Evolutionary conservation across 1,139 yeast genomes (phyloP).

Genomic region (Pichia sp.): DNA sequence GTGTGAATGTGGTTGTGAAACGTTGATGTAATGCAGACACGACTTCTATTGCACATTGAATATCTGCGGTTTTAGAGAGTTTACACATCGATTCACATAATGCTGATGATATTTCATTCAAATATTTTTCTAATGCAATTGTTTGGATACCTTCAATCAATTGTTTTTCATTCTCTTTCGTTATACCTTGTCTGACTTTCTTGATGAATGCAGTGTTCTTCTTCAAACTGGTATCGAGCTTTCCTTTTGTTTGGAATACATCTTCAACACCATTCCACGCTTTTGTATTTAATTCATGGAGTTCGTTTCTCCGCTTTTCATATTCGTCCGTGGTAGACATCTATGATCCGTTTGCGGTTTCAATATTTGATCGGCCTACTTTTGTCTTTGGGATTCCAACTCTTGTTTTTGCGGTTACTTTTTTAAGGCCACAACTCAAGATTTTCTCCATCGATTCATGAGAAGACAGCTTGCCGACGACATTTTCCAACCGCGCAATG

Average conservation of each 20-base stretch:
- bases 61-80: constrained; percentile 56
- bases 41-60: constrained; percentile 63
- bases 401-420: too few species aligned
- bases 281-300: constrained; percentile 41
- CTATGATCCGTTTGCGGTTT: not conserved
- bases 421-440: too few species aligned
- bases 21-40: constrained; percentile 78
- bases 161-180: constrained; percentile 42
- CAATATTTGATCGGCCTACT: too few species aligned
- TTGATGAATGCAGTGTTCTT: constrained; percentile 82
- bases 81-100: constrained; percentile 61
- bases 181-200: constrained; percentile 59
- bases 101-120: constrained; percentile 67
- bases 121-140: constrained; percentile 70
- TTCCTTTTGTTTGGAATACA: constrained; percentile 31
- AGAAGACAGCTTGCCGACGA: not conserved
- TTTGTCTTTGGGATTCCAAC: too few species aligned
- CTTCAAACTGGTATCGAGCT: constrained; percentile 75
- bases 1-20: constrained; percentile 54
- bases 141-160: constrained; percentile 61
- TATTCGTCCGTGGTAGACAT: constrained; percentile 18
- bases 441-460: not conserved
- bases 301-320: constrained; percentile 35
- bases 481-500: not conserved
- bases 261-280: constrained; percentile 54